phyloP scores from a whole-genome alignment of 139 green algal species.

The Picochlorum sp. region DNA sequence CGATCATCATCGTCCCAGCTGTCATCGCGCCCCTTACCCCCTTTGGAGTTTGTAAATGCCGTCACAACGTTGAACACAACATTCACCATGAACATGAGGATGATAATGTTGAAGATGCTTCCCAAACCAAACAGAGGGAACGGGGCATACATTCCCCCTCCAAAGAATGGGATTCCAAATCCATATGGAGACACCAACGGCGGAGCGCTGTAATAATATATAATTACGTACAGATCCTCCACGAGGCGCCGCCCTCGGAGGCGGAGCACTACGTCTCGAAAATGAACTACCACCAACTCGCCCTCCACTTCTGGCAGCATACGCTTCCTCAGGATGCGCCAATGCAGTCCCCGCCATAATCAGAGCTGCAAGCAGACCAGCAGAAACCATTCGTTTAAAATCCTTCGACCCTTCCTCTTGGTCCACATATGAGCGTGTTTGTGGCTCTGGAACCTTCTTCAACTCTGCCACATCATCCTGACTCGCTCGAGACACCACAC shows the following conservation, averaged over 20 bases:
- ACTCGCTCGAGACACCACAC: too few relatives aligned
- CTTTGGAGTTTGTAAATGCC: constrained; percentile 9
- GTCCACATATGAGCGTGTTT: too few relatives aligned
- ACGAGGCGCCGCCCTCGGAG: background rate
- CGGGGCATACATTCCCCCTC: constrained; percentile 14
- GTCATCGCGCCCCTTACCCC: constrained; percentile 1
- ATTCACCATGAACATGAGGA: constrained; percentile 22
- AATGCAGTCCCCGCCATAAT: constrained; percentile 20
- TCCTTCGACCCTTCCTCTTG: too few relatives aligned
- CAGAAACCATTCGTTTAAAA: background rate
- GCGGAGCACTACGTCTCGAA: constrained; percentile 1
- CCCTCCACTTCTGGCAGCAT: constrained; percentile 25
- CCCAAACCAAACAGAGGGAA: constrained; percentile 24
- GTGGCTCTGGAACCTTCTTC: too few relatives aligned
- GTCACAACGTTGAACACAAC: constrained; percentile 6
- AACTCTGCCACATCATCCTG: too few relatives aligned
- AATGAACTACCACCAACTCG: constrained; percentile 26
- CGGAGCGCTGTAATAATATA: constrained; percentile 29
- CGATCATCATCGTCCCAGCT: constrained; percentile 8
- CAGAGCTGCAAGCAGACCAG: constrained; percentile 23
- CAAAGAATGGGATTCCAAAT: constrained; percentile 30
- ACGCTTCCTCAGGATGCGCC: constrained; percentile 20
- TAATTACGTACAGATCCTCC: constrained; percentile 19
- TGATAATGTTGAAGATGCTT: constrained; percentile 32
- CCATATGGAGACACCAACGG: constrained; percentile 28